A percentile compares a stretch with the other conserved stretches of the same genome.
These are phyloP conservation scores for Diaporthe australafricana DNA, from an alignment of 2,329 filamentous ascomycete genomes.

Conservation along the genomic window DNA sequence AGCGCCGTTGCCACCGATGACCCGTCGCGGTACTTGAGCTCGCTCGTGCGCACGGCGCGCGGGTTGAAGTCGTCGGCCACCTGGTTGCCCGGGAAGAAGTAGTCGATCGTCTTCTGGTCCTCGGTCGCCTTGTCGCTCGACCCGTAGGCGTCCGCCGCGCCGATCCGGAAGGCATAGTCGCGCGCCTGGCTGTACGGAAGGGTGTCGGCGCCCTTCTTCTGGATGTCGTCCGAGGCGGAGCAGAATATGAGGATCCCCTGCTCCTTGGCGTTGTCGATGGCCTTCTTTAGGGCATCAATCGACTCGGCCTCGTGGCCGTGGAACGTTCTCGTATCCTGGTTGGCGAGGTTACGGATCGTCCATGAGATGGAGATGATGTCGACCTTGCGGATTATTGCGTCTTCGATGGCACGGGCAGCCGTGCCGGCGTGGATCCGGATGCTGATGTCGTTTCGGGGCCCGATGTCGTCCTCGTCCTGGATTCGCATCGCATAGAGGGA, in stretches of 20 bases:
- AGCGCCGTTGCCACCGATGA: constrained; percentile 24
- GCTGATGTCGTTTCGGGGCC: background rate
- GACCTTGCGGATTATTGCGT: constrained; percentile 2
- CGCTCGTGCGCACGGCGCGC: background rate
- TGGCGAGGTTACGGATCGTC: constrained; percentile 9
- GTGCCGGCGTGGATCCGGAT: background rate
- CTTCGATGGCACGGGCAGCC: constrained; percentile 14
- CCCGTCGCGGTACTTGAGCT: constrained; percentile 14
- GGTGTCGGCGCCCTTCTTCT: constrained; percentile 13
- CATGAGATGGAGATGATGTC: constrained; percentile 23
- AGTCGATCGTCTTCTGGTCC: constrained; percentile 13
- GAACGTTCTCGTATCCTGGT: background rate
- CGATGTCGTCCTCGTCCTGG: background rate
- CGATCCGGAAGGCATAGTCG: constrained; percentile 1
- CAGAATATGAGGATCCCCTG: background rate
- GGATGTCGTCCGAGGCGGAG: constrained; percentile 10
- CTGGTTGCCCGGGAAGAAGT: constrained; percentile 7
- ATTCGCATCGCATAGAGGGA: constrained; percentile 21
- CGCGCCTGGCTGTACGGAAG: constrained; percentile 5
- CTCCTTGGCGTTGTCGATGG: background rate
- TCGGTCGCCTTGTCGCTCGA: constrained; percentile 13
- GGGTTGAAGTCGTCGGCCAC: constrained; percentile 20
- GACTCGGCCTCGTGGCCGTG: background rate
- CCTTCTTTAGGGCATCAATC: background rate
- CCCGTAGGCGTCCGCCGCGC: constrained; percentile 14